Evolutionary conservation across 2,329 filamentous ascomycete species (phyloP).

Genomic region (Didymella segeticola): DNA sequence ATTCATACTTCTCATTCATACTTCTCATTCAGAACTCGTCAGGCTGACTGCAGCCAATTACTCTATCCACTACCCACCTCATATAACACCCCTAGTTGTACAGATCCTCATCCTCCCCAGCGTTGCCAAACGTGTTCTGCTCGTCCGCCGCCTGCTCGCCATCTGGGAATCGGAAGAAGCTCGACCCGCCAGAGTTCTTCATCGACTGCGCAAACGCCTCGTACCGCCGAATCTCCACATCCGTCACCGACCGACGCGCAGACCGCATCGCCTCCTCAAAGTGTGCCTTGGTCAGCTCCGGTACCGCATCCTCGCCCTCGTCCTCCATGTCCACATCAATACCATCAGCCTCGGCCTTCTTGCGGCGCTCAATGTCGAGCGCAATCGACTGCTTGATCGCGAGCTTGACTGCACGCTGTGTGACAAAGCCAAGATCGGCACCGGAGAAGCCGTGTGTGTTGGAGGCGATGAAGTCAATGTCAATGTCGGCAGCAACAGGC

Average conservation of each 20-base stretch:
- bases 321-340: conserved; percentile 77
- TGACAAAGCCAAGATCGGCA: conserved; percentile 99
- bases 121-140: conserved; percentile 73
- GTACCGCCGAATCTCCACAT: conserved; percentile 97
- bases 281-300: conserved; percentile 92
- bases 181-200: conserved; percentile 96
- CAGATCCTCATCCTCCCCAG: conserved; percentile 93
- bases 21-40: too few relatives aligned
- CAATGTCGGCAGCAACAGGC: conserved; percentile 84
- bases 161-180: conserved; percentile 94
- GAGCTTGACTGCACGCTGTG: conserved; percentile 97
- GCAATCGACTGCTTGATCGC: conserved; percentile 98
- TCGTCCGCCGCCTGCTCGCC: conserved; percentile 55
- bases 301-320: conserved; percentile 85
- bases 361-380: conserved; percentile 84
- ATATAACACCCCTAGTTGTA: conserved; percentile 73
- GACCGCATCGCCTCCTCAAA: conserved; percentile 99
- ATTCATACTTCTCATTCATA: too few relatives aligned
- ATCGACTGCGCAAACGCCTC: conserved; percentile 98
- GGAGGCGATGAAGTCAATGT: conserved; percentile 89
- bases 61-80: too few relatives aligned
- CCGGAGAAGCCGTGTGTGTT: conserved; percentile 99
- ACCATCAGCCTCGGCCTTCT: conserved; percentile 80
- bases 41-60: too few relatives aligned
- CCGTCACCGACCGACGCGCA: conserved; percentile 90